phyloP scores from a whole-genome alignment of 129 eudicot genomes.

The Artemisia tridentata region DNA sequence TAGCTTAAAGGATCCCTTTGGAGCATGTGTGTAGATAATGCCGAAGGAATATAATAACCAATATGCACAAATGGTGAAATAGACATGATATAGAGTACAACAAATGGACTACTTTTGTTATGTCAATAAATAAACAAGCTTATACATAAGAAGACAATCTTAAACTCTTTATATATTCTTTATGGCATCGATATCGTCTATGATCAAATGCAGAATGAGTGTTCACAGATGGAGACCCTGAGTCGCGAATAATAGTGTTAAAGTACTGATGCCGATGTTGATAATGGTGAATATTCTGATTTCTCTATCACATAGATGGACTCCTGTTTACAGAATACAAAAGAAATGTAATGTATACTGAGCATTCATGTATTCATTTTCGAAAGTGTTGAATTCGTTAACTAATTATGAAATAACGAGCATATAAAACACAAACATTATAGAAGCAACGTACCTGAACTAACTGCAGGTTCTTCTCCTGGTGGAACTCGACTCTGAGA shows the following conservation, averaged over 20 bases:
- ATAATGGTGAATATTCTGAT: neutral
- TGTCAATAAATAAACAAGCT: neutral
- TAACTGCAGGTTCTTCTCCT: neutral
- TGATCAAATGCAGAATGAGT: neutral
- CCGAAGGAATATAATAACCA: too few species aligned
- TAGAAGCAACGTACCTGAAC: conserved; percentile 16
- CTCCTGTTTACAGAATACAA: conserved; percentile 14
- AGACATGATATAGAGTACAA: too few species aligned
- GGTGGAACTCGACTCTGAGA: neutral
- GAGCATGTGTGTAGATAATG: too few species aligned
- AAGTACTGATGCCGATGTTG: neutral
- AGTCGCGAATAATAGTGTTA: neutral
- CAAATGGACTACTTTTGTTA: too few species aligned
- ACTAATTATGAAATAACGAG: neutral
- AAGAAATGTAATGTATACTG: neutral
- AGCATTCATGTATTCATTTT: too few species aligned
- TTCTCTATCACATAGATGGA: neutral
- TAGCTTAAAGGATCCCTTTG: too few species aligned
- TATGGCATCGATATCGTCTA: neutral
- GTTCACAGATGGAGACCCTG: neutral
- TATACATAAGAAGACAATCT: neutral
- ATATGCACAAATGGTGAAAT: too few species aligned
- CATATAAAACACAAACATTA: neutral
- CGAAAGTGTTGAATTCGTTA: neutral
- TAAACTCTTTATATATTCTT: neutral